Evolutionary conservation across 2,329 filamentous ascomycete genomes (phyloP), one percentile per base, ranked within the genome.

Genomic region (Pyrenophora teres): DNA sequence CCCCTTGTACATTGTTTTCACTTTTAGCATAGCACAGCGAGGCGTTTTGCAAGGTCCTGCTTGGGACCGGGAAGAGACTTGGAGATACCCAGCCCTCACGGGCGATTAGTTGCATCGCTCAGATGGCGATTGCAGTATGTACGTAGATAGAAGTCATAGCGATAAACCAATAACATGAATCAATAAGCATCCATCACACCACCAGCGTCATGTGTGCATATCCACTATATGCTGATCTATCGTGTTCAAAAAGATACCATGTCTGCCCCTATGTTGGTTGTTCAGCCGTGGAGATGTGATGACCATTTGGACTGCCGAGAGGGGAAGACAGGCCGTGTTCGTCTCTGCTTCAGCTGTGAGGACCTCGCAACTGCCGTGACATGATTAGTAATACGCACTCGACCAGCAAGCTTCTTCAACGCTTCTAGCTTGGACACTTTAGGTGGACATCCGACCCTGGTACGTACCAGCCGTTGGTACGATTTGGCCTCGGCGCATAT

Each of bases 41-140:
- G 65, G 68, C 59, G 63, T 69, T 67, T 62, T 46, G 51, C 54
- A 51, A 53, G 41, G 58, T 54, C 54, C 41, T 35, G 50, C 48
- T 54, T 40, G 50, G 50, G 52, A 31, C 30, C 40, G 40, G 44
- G 23, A 53, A 55, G 54, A 50, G 44, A 50, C 43, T 19, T 56
- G 45, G 57, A 65, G 58, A 70, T 70, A 69, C 68, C 68, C 57
- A 57, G 64, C 62, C 64, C 61, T 61, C 52, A 57, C 45, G 52
- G 64, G 66, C 62, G 44, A 18, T 46, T 32, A 27, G 52, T 53
- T 52, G 54, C 59, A 64, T 60, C 55, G 60, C 61, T 64, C 60
- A 63, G 58, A 63, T 64, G 60, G 57, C 46, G 12, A 56, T 40
- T n/a, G n/a, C n/a, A n/a, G n/a, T 8, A 56, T 40, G 32, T 41